A percentile compares a stretch with the other conserved stretches of the same genome.
Conservation (phyloP, 352 stramenopile species). For the Globisporangium emineosum region DNA sequence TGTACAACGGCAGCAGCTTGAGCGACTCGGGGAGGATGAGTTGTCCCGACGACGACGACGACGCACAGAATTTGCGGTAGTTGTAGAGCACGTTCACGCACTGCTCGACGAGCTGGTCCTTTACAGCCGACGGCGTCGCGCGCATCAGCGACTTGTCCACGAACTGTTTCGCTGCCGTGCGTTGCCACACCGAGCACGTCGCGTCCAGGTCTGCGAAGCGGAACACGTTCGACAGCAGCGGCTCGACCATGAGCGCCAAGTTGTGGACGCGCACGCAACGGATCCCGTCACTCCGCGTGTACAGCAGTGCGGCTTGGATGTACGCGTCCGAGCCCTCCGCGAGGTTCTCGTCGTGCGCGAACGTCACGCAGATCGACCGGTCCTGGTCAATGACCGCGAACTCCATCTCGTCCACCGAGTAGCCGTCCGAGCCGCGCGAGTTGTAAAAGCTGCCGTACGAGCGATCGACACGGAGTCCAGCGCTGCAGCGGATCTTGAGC, state of each 20-base stretch:
- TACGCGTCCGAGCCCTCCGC: constrained; percentile 70
- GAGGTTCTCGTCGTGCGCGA: constrained; percentile 86
- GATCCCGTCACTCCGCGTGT: constrained; percentile 81
- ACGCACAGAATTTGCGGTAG: constrained; percentile 90
- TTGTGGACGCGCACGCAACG: constrained; percentile 92
- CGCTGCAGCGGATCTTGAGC: constrained; percentile 85
- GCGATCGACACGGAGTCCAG: constrained; percentile 81
- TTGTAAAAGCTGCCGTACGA: constrained; percentile 84
- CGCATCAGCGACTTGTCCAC: constrained; percentile 81
- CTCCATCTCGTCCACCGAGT: constrained; percentile 84
- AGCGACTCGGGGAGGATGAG: constrained; percentile 91
- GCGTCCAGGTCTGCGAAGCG: constrained; percentile 86
- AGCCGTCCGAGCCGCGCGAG: constrained; percentile 46
- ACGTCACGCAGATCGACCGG: constrained; percentile 80
- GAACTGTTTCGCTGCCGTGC: constrained; percentile 72
- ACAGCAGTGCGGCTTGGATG: constrained; percentile 88
- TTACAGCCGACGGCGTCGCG: constrained; percentile 66
- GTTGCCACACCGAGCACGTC: constrained; percentile 84
- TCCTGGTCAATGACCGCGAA: constrained; percentile 87
- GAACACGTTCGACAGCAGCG: constrained; percentile 85
- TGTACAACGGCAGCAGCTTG: constrained; percentile 90
- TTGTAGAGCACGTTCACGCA: constrained; percentile 87
- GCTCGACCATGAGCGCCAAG: constrained; percentile 72
- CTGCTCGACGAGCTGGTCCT: constrained; percentile 80
- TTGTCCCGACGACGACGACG: constrained; percentile 87